Conservation (phyloP, 2,329 filamentous ascomycete species). For the Trichoderma lentiforme region DNA sequence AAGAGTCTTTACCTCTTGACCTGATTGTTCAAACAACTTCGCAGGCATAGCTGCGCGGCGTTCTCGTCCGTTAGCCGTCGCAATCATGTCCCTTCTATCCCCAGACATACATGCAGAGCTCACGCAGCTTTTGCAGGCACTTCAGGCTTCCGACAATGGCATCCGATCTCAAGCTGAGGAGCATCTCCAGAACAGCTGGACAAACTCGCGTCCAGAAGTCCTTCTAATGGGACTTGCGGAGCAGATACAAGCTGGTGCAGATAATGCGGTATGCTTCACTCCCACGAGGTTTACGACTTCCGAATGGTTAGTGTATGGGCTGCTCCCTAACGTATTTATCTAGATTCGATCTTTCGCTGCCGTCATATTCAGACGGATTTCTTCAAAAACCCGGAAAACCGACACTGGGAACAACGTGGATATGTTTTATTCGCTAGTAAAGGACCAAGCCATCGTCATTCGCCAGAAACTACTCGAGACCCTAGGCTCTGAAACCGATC, state of each 20-base stretch:
- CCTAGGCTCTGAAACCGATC: constrained; percentile 68
- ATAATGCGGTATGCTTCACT: constrained; percentile 58
- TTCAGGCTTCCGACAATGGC: constrained; percentile 86
- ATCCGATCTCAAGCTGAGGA: constrained; percentile 85
- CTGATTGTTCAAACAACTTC: constrained; percentile 14
- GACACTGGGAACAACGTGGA: constrained; percentile 70
- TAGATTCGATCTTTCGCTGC: constrained; percentile 83
- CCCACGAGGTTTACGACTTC: background rate
- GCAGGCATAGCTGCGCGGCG: constrained; percentile 24
- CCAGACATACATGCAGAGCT: constrained; percentile 82
- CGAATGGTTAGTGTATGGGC: background rate
- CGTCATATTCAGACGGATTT: constrained; percentile 90
- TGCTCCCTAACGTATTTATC: constrained; percentile 18
- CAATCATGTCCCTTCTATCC: constrained; percentile 73
- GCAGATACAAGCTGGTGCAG: constrained; percentile 76
- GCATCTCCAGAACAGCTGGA: constrained; percentile 88
- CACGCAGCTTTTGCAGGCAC: constrained; percentile 77
- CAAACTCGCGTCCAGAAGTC: constrained; percentile 73
- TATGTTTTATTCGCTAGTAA: constrained; percentile 76
- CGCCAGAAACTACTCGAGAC: constrained; percentile 79
- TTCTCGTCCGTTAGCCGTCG: constrained; percentile 25
- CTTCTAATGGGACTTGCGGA: constrained; percentile 92
- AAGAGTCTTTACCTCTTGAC: constrained; percentile 7
- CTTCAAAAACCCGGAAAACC: constrained; percentile 81
- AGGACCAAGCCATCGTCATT: constrained; percentile 73